phyloP scores from a whole-genome alignment of 2,329 filamentous ascomycete genomes.

The Lasiodiplodia gonubiensis region DNA sequence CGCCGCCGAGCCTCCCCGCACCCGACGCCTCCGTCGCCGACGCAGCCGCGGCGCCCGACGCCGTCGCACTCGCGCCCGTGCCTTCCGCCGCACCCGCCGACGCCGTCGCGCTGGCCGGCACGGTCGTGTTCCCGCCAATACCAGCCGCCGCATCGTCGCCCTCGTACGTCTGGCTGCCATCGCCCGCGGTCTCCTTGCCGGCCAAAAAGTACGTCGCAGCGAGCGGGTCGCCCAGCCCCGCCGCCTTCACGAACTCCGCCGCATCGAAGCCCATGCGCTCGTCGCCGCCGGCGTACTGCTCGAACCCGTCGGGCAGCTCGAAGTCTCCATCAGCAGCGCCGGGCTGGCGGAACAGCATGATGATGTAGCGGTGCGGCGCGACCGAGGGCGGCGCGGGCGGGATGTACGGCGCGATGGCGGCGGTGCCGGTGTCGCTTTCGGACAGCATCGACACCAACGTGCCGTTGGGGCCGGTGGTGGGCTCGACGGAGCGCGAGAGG shows the following conservation, averaged over 20 bases:
- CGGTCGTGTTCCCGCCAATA: slow-evolving; percentile 12
- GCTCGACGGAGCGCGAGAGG: slow-evolving; percentile 15
- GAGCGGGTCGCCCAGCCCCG: neutral
- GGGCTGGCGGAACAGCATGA: slow-evolving; percentile 27
- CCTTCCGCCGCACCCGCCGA: neutral
- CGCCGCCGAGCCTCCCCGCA: neutral
- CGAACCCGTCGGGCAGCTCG: neutral
- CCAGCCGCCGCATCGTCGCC: slow-evolving; percentile 12
- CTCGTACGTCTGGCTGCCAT: slow-evolving; percentile 8
- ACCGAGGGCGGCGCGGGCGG: slow-evolving; percentile 22
- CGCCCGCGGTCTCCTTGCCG: neutral
- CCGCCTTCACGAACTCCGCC: slow-evolving; percentile 8
- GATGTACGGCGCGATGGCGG: slow-evolving; percentile 18
- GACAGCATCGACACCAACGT: slow-evolving; percentile 13
- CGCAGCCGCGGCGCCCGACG: neutral
- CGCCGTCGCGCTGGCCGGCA: neutral
- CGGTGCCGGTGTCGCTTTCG: slow-evolving; percentile 5
- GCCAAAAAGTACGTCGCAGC: slow-evolving; percentile 28
- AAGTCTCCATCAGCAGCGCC: neutral
- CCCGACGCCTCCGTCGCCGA: slow-evolving; percentile 13
- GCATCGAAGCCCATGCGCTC: slow-evolving; percentile 16
- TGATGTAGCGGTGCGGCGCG: slow-evolving; percentile 30
- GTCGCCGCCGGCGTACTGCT: neutral
- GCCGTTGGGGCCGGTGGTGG: neutral
- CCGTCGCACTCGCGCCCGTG: neutral